Evolutionary conservation across 2,329 filamentous ascomycete genomes (phyloP).

Genomic region (Periconia sp.): DNA sequence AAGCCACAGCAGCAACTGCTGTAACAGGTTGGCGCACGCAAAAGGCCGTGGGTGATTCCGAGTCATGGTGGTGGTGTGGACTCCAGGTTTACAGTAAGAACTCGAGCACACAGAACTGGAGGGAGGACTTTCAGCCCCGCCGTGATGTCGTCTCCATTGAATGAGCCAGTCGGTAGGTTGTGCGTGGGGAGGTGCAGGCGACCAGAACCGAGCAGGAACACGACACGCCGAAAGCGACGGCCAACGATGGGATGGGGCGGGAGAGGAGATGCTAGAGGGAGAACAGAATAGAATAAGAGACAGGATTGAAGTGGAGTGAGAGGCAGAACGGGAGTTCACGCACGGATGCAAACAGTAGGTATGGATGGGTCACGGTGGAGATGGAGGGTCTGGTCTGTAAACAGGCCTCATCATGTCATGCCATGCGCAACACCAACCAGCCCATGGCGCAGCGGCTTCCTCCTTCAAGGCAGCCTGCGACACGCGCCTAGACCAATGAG

Average conservation of each 20-base stretch:
- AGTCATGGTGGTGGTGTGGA: constrained; percentile 7
- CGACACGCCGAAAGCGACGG: constrained; percentile 7
- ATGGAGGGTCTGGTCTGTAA: constrained; percentile 34
- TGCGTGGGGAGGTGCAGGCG: neutral
- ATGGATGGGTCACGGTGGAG: constrained; percentile 13
- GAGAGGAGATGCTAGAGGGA: neutral
- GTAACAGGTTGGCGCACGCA: neutral
- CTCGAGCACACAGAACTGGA: neutral
- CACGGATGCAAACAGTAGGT: constrained; percentile 19
- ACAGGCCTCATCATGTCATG: constrained; percentile 23
- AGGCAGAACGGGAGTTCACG: constrained; percentile 37
- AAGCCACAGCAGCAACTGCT: constrained; percentile 11
- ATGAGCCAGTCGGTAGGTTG: constrained; percentile 7
- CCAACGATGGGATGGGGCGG: neutral
- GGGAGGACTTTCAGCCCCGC: constrained; percentile 15
- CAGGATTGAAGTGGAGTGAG: constrained; percentile 11
- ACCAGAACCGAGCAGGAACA: neutral
- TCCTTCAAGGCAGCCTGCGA: too few species aligned
- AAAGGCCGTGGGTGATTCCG: constrained; percentile 3
- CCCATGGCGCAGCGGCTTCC: constrained; percentile 22
- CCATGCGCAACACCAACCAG: neutral
- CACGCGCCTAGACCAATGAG: constrained; percentile 11
- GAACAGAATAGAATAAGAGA: neutral
- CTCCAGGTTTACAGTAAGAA: too few species aligned
- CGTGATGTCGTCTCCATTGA: constrained; percentile 17